Base-by-base conservation (phyloP, 305 asterid genomes). In the Galium porrigens region DNA sequence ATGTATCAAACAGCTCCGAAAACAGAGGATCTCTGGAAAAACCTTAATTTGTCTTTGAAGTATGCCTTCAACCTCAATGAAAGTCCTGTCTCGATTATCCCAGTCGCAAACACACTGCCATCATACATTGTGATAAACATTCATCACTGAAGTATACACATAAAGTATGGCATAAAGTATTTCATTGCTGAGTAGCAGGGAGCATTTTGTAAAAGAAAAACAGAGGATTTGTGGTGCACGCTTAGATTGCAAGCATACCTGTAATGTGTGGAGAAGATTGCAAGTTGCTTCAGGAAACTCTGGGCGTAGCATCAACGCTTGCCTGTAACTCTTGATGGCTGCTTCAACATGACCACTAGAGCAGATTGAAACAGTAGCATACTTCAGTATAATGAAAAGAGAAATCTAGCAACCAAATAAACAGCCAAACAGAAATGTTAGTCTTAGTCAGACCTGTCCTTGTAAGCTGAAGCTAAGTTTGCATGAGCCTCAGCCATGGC, bases 401-500 rank as follows among this genome's bases (percentile, higher is more conserved):
- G 25, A 12, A 29, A 25, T 22, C 30, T 3, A 25, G 2, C 5
- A 29, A 25, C 11, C 15, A 5, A 39, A 39, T 4, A 14, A 25
- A 39, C 22, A 25, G 14, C 14, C 49, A 20, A 12, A 18, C 32
- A 68, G 41, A 41, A 30, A 18, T 17, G 48, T 1, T 18, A n/a
- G 2, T 51, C 34, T 5, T 20, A 33, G 22, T 1, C 49, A 71
- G 67, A 87, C 99, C 97, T 89, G 69, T 94, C 99, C 81, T 94
- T 94, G 78, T 89, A 89, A n/a, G 96, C 99, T 32, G 97, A 94
- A 71, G 99, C 99, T 83, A 94, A 80, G 83, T 94, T 94, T 67
- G 99, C 99, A 83, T 94, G 97, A 71, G 99, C 99, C 82, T 94
- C 99, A 15, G 99, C 90, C 99, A 94, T 94, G 73, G 88, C 41